These are phyloP conservation scores for Guadua angustifolia DNA, from an alignment of 176 grass and related monocot species.

Conservation along the genomic window DNA sequence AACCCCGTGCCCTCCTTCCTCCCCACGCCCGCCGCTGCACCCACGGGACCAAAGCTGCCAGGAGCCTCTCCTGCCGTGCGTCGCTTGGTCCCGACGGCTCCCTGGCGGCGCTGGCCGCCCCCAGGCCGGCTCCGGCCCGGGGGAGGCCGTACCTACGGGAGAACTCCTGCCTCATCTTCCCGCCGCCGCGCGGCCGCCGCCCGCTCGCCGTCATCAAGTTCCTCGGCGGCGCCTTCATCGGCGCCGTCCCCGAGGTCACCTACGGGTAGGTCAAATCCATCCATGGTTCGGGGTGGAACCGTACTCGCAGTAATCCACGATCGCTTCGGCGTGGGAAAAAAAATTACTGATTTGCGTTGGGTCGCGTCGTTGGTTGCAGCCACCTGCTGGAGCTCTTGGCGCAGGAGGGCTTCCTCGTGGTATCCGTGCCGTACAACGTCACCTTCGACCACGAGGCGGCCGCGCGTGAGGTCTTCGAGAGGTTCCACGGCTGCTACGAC, in stretches of 20 bases:
- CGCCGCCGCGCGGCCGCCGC: slow-evolving; percentile 57
- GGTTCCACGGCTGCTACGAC: slow-evolving; percentile 83
- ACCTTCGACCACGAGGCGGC: slow-evolving; percentile 93
- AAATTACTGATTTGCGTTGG: neutral
- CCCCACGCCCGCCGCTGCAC: neutral
- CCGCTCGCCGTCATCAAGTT: slow-evolving; percentile 79
- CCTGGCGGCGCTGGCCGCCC: slow-evolving; percentile 16
- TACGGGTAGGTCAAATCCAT: slow-evolving; percentile 54
- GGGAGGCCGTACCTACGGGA: slow-evolving; percentile 53
- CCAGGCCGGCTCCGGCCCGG: neutral
- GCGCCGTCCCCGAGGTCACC: slow-evolving; percentile 79
- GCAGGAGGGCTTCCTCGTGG: slow-evolving; percentile 83
- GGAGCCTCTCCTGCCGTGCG: slow-evolving; percentile 42
- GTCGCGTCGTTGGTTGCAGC: slow-evolving; percentile 38
- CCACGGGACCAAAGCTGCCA: neutral
- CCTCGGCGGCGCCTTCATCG: slow-evolving; percentile 91
- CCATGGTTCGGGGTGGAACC: neutral
- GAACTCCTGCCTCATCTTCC: slow-evolving; percentile 72
- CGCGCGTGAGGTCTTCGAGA: slow-evolving; percentile 62
- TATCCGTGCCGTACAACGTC: slow-evolving; percentile 86
- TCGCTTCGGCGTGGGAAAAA: neutral
- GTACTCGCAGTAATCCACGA: neutral
- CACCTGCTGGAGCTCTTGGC: slow-evolving; percentile 84
- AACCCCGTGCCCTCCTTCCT: neutral
- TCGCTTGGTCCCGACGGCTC: slow-evolving; percentile 41